These are phyloP conservation scores for Termitomyces sp. DNA, from an alignment of 768 basidiomycete genomes.

Conservation along the genomic window DNA sequence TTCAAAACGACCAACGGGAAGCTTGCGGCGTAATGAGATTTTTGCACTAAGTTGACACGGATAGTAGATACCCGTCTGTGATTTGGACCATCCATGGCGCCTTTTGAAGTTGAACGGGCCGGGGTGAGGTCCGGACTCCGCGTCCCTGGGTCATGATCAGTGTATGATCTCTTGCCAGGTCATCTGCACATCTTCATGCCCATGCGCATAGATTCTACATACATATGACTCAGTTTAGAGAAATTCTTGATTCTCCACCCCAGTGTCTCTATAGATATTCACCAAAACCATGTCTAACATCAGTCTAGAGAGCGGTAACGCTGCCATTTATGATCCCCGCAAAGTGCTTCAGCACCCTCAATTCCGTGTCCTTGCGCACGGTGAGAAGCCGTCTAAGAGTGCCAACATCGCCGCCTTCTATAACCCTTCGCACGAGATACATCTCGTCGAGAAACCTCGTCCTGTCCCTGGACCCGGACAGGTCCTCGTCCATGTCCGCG, in stretches of 20 bases:
- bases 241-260: not conserved
- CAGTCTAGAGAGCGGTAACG: constrained; percentile 25
- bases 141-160: not conserved
- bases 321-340: constrained; percentile 48
- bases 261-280: not conserved
- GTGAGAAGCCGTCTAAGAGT: constrained; percentile 40
- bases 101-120: too few relatives aligned
- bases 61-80: not conserved
- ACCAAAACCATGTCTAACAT: constrained; percentile 19
- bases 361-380: constrained; percentile 45
- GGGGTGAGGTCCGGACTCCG: not conserved
- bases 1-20: not conserved
- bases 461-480: constrained; percentile 59
- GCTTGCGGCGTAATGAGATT: too few relatives aligned
- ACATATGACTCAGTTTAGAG: not conserved
- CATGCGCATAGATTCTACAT: too few relatives aligned
- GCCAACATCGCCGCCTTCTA: constrained; percentile 62
- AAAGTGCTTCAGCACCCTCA: constrained; percentile 51
- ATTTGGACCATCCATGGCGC: too few relatives aligned
- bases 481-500: constrained; percentile 59
- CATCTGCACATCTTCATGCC: not conserved
- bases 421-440: constrained; percentile 57
- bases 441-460: constrained; percentile 60
- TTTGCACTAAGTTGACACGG: not conserved
- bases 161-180: not conserved